These are phyloP conservation scores for Phytophthora constricta DNA, from an alignment of 352 stramenopile genomes.

Conservation along the genomic window DNA sequence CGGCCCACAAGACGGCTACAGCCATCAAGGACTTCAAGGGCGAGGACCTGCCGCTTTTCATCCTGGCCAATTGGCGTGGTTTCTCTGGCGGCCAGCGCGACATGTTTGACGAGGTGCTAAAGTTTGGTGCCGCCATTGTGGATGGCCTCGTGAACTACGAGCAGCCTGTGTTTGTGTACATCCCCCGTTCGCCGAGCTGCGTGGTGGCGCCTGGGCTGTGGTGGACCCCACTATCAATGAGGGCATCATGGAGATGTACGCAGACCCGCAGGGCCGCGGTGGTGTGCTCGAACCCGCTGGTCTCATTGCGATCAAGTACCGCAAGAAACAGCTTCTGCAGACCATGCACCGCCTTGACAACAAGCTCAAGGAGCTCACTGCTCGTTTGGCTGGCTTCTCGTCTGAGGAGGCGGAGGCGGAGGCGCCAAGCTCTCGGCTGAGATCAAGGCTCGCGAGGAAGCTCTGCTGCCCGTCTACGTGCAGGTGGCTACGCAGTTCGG, in stretches of 20 bases:
- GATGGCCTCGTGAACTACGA: slow-evolving; percentile 99
- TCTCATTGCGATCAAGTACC: slow-evolving; percentile 99
- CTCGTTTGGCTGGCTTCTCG: slow-evolving; percentile 61
- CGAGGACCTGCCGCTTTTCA: slow-evolving; percentile 99
- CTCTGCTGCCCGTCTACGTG: slow-evolving; percentile 96
- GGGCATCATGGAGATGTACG: slow-evolving; percentile 99
- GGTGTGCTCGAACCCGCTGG: slow-evolving; percentile 99
- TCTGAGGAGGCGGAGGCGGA: slow-evolving; percentile 58
- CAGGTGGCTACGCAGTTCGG: slow-evolving; percentile 99
- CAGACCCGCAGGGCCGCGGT: slow-evolving; percentile 92
- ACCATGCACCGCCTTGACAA: slow-evolving; percentile 98
- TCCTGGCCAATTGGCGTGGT: slow-evolving; percentile 99
- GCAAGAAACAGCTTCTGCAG: slow-evolving; percentile 96
- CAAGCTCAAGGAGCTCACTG: slow-evolving; percentile 89
- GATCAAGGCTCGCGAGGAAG: slow-evolving; percentile 93
- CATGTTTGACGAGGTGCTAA: slow-evolving; percentile 99
- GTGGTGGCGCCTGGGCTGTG: slow-evolving; percentile 99
- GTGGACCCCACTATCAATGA: slow-evolving; percentile 99
- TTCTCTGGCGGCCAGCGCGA: slow-evolving; percentile 99
- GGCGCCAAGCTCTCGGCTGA: slow-evolving; percentile 81
- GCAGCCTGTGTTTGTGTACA: slow-evolving; percentile 99
- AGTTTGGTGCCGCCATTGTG: slow-evolving; percentile 99
- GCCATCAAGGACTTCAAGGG: slow-evolving; percentile 99
- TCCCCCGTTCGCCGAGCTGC: slow-evolving; percentile 99
- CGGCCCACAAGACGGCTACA: slow-evolving; percentile 99